Evolutionary conservation across 2,329 filamentous ascomycete genomes (phyloP).

Genomic region (Grosmannia huntii): DNA sequence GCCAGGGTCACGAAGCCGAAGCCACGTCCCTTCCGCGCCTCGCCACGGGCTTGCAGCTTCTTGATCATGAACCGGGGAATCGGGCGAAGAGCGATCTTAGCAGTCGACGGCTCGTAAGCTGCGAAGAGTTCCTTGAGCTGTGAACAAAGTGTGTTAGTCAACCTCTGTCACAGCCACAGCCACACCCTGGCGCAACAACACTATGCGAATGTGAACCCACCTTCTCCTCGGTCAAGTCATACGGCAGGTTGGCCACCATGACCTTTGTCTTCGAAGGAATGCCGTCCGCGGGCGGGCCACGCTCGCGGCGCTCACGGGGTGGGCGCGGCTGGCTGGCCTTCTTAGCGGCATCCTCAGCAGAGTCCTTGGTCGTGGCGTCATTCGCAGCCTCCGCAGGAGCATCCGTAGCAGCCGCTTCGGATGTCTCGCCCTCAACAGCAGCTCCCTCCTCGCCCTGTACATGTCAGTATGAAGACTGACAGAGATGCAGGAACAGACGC

Average conservation of each 20-base stretch:
- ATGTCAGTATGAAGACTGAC: background rate
- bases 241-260: conserved; percentile 98
- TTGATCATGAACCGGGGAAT: conserved; percentile 99
- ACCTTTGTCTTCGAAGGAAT: conserved; percentile 99
- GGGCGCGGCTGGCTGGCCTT: conserved; percentile 37
- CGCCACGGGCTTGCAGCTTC: conserved; percentile 96
- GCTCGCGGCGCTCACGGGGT: conserved; percentile 53
- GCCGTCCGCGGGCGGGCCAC: conserved; percentile 91
- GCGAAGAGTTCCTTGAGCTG: conserved; percentile 96
- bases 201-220: conserved; percentile 33
- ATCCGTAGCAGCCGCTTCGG: conserved; percentile 32
- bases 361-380: conserved; percentile 46
- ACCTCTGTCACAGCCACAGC: no score
- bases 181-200: background rate
- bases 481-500: background rate
- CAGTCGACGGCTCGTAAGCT: conserved; percentile 81
- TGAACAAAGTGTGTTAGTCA: conserved; percentile 10
- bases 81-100: conserved; percentile 96
- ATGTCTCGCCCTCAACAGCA: conserved; percentile 31
- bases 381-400: conserved; percentile 42
- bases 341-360: conserved; percentile 48
- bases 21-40: conserved; percentile 96
- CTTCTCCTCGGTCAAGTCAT: conserved; percentile 95
- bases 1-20: conserved; percentile 96
- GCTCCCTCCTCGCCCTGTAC: conserved; percentile 27